These are phyloP conservation scores for Umbilicus rupestris DNA, from an alignment of 164 flowering plant species.

Conservation along the genomic window DNA sequence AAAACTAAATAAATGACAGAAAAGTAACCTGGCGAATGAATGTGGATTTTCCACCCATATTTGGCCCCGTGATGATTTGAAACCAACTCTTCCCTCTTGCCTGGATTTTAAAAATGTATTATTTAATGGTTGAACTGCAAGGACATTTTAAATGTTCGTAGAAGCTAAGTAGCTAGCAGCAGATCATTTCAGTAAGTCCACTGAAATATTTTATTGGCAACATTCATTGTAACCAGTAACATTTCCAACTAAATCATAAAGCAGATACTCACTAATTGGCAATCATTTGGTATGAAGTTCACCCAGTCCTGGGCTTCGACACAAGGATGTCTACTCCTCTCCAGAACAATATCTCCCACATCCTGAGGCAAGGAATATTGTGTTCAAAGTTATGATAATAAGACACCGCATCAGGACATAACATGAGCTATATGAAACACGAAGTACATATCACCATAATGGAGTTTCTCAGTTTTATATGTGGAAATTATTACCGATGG, in stretches of 20 bases:
- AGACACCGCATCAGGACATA: not conserved
- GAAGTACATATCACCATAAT: not conserved
- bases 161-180: not conserved
- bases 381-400: not conserved
- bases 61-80: slow-evolving; percentile 97
- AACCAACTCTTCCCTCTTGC: slow-evolving; percentile 91
- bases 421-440: not conserved
- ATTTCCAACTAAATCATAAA: not conserved
- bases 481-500: slow-evolving; percentile 44
- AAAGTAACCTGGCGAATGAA: slow-evolving; percentile 76
- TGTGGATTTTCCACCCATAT: slow-evolving; percentile 99
- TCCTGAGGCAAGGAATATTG: slow-evolving; percentile 37
- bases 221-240: not conserved
- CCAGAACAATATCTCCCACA: slow-evolving; percentile 74
- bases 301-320: slow-evolving; percentile 99
- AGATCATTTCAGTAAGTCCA: not conserved
- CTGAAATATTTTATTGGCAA: not conserved
- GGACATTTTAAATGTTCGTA: not conserved
- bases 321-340: slow-evolving; percentile 95
- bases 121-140: not conserved
- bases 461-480: not conserved
- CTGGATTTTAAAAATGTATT: slow-evolving; percentile 24
- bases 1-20: not conserved
- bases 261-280: slow-evolving; percentile 63
- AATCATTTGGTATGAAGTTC: slow-evolving; percentile 95